Evolutionary conservation across 2,329 filamentous ascomycete genomes (phyloP).

Genomic region (Cladophialophora chaetospira): DNA sequence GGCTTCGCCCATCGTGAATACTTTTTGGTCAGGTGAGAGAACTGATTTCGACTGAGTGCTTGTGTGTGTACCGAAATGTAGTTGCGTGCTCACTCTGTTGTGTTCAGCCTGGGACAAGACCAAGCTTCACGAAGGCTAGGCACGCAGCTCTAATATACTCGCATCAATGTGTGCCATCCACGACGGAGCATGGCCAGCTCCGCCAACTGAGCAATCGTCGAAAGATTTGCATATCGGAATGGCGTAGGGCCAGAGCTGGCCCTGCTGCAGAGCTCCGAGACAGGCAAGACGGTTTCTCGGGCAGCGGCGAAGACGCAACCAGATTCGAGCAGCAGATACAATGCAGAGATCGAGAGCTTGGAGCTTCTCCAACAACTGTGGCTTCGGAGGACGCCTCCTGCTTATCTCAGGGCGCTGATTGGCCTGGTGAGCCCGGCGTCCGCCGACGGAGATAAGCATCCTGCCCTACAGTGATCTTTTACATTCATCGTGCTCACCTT

Average conservation of each 20-base stretch:
- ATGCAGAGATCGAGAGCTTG: background rate
- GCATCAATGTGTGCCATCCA: background rate
- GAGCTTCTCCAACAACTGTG: constrained; percentile 1
- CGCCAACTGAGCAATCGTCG: background rate
- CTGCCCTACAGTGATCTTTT: background rate
- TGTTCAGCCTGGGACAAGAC: background rate
- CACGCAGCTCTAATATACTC: constrained; percentile 7
- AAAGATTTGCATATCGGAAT: constrained; percentile 10
- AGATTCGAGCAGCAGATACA: background rate
- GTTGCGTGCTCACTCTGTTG: background rate
- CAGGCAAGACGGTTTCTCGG: constrained; percentile 5
- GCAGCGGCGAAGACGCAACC: constrained; percentile 19
- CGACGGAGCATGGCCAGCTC: constrained; percentile 21
- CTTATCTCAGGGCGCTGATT: constrained; percentile 9
- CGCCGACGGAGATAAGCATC: constrained; percentile 18
- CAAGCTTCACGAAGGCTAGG: background rate
- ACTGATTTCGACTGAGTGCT: background rate
- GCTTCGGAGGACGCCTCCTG: background rate
- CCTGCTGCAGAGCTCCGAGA: background rate
- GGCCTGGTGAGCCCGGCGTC: constrained; percentile 18
- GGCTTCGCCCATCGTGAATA: constrained; percentile 31
- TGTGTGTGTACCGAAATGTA: background rate
- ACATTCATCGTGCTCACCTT: background rate
- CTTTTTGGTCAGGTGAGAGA: background rate
- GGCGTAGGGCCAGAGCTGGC: constrained; percentile 10